Conservation (phyloP, 768 basidiomycete genomes). For the Pulveroboletus sp. region DNA sequence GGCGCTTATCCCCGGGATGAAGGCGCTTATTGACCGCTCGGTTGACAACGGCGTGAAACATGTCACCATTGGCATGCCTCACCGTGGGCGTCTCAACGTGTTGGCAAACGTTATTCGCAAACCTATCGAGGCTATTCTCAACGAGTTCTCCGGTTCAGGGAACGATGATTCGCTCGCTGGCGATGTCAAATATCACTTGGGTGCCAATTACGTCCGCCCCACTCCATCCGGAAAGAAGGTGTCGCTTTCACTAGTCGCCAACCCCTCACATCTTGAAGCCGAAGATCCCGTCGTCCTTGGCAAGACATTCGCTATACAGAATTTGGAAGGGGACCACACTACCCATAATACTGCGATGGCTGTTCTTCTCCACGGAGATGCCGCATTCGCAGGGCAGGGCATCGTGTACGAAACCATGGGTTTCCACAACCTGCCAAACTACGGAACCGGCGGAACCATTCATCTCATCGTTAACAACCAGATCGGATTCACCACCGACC, state of each 20-base stretch:
- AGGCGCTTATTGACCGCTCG: conserved; percentile 96
- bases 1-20: conserved; percentile 97
- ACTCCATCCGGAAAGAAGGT: conserved; percentile 99
- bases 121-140: conserved; percentile 95
- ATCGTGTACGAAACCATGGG: conserved; percentile 99
- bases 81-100: conserved; percentile 97
- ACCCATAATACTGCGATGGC: conserved; percentile 86
- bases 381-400: conserved; percentile 97
- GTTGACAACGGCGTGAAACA: conserved; percentile 95
- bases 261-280: conserved; percentile 97
- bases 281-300: conserved; percentile 98
- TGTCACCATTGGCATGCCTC: conserved; percentile 98
- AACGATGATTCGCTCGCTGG: conserved; percentile 81
- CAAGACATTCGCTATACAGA: conserved; percentile 96
- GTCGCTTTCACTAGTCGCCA: conserved; percentile 94
- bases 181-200: conserved; percentile 99
- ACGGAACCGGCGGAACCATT: conserved; percentile 97
- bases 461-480: conserved; percentile 99
- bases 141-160: conserved; percentile 85
- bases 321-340: conserved; percentile 84
- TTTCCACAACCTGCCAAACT: conserved; percentile 90
- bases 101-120: conserved; percentile 98
- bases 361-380: conserved; percentile 95
- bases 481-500: conserved; percentile 98
- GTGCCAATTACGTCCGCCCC: conserved; percentile 97